Evolutionary conservation across 1,284 basidiomycete genomes (phyloP).

Genomic region (Pyrrhoderma noxium): DNA sequence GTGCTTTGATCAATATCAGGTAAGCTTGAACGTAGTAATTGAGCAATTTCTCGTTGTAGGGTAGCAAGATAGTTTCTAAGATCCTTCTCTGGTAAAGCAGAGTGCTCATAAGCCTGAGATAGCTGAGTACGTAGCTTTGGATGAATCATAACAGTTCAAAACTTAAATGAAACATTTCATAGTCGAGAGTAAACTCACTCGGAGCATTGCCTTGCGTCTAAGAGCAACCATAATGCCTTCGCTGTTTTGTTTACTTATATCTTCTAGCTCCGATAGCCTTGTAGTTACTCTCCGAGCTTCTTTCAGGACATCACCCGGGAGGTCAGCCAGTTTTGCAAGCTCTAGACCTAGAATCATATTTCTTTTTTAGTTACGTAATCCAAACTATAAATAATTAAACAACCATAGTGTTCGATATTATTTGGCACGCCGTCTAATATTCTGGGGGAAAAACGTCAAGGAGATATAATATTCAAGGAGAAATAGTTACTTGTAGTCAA

Average conservation of each 20-base stretch:
- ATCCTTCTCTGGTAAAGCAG: conserved; percentile 60
- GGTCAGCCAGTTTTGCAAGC: conserved; percentile 74
- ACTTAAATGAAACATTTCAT: neutral
- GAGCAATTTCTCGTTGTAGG: conserved; percentile 62
- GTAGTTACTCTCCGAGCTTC: conserved; percentile 58
- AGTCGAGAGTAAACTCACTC: conserved; percentile 36
- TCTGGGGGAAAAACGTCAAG: conserved; percentile 30
- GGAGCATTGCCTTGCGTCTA: conserved; percentile 60
- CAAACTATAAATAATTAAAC: conserved; percentile 9
- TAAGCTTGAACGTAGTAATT: conserved; percentile 18
- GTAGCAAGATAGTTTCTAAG: conserved; percentile 54
- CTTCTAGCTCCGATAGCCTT: conserved; percentile 53
- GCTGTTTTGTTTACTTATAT: conserved; percentile 50
- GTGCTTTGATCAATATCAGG: too few species aligned
- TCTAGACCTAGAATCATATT: conserved; percentile 54
- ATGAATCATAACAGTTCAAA: conserved; percentile 8
- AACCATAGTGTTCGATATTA: conserved; percentile 60
- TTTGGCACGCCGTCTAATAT: conserved; percentile 60
- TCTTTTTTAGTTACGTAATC: neutral
- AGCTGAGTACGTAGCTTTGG: conserved; percentile 56
- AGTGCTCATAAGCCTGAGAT: conserved; percentile 59
- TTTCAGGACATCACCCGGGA: conserved; percentile 60
- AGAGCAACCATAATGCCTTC: conserved; percentile 49
- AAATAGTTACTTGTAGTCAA: conserved; percentile 65
- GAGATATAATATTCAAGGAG: neutral